phyloP scores from a whole-genome alignment of 345 rosid species.

The Euclidium syriacum region DNA sequence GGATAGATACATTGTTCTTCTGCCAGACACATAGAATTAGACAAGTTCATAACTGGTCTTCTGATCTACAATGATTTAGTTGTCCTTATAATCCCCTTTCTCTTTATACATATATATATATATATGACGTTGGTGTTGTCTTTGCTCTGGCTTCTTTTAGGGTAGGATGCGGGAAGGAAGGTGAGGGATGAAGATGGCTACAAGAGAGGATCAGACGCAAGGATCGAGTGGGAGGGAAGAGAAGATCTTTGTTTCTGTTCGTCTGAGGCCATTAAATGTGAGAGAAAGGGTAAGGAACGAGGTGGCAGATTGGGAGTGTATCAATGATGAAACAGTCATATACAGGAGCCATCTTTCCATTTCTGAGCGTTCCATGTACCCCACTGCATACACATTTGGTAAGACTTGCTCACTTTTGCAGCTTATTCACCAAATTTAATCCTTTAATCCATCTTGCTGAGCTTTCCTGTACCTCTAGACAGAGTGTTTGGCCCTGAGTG shows the following conservation, averaged over 20 bases:
- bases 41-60: conserved; percentile 33
- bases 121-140: conserved; percentile 6
- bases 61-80: conserved; percentile 39
- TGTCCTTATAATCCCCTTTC: conserved; percentile 16
- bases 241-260: conserved; percentile 78
- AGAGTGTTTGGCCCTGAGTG: conserved; percentile 69
- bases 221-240: conserved; percentile 43
- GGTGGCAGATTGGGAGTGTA: conserved; percentile 90
- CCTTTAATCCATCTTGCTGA: conserved; percentile 12
- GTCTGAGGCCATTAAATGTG: conserved; percentile 78
- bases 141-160: conserved; percentile 39
- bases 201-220: conserved; percentile 49
- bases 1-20: conserved; percentile 29
- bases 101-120: neutral
- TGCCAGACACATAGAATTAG: conserved; percentile 23
- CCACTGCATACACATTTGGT: conserved; percentile 87
- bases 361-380: conserved; percentile 89
- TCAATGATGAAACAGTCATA: conserved; percentile 59
- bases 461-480: conserved; percentile 43
- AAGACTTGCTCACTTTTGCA: conserved; percentile 27
- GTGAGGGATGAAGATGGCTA: conserved; percentile 45
- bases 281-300: conserved; percentile 71
- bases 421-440: conserved; percentile 4
- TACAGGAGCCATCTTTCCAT: conserved; percentile 66
- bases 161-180: conserved; percentile 28